Evolutionary conservation across 2,329 filamentous ascomycete genomes (phyloP), one percentile per base, ranked within the genome.

Genomic region (Aureobasidium sp.): DNA sequence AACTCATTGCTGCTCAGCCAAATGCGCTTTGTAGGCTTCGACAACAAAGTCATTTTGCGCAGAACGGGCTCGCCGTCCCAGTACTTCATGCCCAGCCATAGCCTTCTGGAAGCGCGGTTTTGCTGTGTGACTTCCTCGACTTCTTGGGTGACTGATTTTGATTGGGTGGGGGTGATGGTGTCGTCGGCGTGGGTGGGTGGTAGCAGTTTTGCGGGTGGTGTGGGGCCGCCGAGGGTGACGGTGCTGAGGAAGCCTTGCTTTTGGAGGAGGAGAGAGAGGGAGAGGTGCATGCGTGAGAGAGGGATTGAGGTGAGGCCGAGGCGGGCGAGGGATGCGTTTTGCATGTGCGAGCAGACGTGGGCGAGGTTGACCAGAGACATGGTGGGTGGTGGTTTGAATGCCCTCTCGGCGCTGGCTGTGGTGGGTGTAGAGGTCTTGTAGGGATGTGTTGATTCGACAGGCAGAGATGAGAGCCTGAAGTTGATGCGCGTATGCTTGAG

Each of bases 21-120:
- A 72, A 95, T 82, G 67, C 85, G 76, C 66, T 90, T 82, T 69
- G 84, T 92, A 10, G 91, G 88, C 74, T 87, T 93, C 70, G 83
- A 88, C 63, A 96, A 79, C 70, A 88, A 73, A 53, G 75, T 74
- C 69, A 93, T 81, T 66, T 84, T 81, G 64, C 79, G 80, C 67
- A 97, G 76, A 25, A 96, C 91, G 6, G 92, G 90, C 74, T 86
- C 81, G 71, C 88, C 88, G 67, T 91, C 85, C 84, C 84, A 90
- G 82, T 96, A 96, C 78, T 96, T 96, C 69, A 96, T 78, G 1
- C 91, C 91, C 13, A 97, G 76, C 92, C 92, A 97, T 66, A 97
- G 78, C 63, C 92, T 82, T 71, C 90, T 82, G 42, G 79, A 81
- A 5, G 91, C 83, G 41, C 91, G 84, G 75, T 95, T 96, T 29